Conservation (phyloP, 805 yeast genomes). For the Yarrowia hollandica region DNA sequence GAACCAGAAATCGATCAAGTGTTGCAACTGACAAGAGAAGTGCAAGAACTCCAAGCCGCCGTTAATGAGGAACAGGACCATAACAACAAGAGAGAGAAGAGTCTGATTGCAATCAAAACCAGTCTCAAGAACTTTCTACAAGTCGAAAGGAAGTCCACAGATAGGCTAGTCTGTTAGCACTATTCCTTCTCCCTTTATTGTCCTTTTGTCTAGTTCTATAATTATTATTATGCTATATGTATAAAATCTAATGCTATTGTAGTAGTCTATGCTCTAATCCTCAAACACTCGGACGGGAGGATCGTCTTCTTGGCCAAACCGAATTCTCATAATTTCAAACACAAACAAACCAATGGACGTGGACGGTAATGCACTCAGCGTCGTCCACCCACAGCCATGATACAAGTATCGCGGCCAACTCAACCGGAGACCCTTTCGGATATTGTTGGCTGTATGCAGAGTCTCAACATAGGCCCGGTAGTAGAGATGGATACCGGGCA, state of each 20-base stretch:
- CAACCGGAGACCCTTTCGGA: constrained; percentile 54
- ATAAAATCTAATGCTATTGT: background rate
- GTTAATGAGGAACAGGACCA: too few relatives aligned
- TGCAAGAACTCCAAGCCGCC: too few relatives aligned
- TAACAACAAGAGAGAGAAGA: too few relatives aligned
- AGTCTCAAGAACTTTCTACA: too few relatives aligned
- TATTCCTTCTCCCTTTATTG: too few relatives aligned
- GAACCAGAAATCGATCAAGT: too few relatives aligned
- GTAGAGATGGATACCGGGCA: constrained; percentile 44
- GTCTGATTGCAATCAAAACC: too few relatives aligned
- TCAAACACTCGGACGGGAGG: constrained; percentile 25
- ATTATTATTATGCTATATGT: background rate
- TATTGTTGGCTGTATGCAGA: constrained; percentile 53
- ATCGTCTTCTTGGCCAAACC: constrained; percentile 31
- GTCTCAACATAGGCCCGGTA: constrained; percentile 78
- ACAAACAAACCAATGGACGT: constrained; percentile 83
- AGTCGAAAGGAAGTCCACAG: too few relatives aligned
- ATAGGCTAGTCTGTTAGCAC: too few relatives aligned
- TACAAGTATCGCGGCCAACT: constrained; percentile 69
- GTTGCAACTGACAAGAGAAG: too few relatives aligned
- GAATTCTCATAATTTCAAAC: constrained; percentile 70
- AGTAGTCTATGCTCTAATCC: background rate
- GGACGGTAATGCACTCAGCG: constrained; percentile 78
- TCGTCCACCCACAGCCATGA: constrained; percentile 72
- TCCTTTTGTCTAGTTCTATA: background rate